Evolutionary conservation across 768 basidiomycete species (phyloP), one percentile per base, ranked within the genome.

Genomic region (Cystofilobasidium bisporidii): DNA sequence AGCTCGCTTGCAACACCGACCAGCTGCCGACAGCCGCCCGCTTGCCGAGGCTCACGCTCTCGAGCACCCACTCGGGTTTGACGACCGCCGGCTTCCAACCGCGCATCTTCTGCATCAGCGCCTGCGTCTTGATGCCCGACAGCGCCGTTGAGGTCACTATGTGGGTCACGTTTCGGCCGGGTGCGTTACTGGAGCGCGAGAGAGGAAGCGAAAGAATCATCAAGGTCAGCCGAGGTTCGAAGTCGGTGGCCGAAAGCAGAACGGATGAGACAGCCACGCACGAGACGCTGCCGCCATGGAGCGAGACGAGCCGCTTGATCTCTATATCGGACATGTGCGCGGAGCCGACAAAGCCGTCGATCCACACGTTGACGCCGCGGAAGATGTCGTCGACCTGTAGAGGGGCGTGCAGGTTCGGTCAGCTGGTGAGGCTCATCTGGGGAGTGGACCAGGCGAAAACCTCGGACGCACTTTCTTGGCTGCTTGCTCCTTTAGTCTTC

Each of bases 51-150:
- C 15, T 2, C 14, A 56, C 53, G 30, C 53, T 56, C 36, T 61
- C 65, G 47, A 40, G 8, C 4, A 66, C 38, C 65, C 65, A 66
- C 33, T 28, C n/a, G 17, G 65, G 65, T 3, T 40, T 6, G 58
- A 66, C 65, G 47, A 66, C 36, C 15, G 30, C 22, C 22, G 65
- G 65, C 47, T 28, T 36, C 65, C 65, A 66, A 0, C 65, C 65
- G 8, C 24, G 36, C 32, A 20, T 33, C 58, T 66, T 66, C n/a
- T 14, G n/a, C 30, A 61, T 18, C 3, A 66, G 45, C 12, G 32
- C 33, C 47, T 60, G 58, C 30, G 43, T 66, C 65, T 66, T 66
- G 32, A 32, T 50, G 2, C 30, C 59, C 26, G 65, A 48, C 33
- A 66, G 59, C 17, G 65, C 38, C 15, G 58, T 24, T 17, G 58